Conservation (phyloP, 108 stramenopile species). For the Nitzschia sp. region DNA sequence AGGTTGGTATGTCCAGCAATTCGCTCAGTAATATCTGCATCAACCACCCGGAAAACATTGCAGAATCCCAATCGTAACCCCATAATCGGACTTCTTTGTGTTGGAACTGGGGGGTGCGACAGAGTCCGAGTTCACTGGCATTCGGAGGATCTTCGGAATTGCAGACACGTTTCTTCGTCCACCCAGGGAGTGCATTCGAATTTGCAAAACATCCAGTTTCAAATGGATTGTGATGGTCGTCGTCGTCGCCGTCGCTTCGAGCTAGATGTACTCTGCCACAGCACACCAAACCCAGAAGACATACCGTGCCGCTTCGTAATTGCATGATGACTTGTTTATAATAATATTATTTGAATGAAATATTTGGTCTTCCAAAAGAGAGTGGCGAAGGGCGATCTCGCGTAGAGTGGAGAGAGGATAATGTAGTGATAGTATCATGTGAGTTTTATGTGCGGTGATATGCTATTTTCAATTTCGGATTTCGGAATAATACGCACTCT, state of each 20-base stretch:
- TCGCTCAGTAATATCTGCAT: slow-evolving; percentile 43
- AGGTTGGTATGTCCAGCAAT: slow-evolving; percentile 26
- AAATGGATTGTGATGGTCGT: too few relatives aligned
- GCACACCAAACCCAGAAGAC: too few relatives aligned
- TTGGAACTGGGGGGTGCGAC: slow-evolving; percentile 1
- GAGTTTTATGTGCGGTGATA: too few relatives aligned
- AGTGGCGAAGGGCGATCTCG: too few relatives aligned
- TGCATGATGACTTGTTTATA: too few relatives aligned
- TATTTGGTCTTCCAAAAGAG: too few relatives aligned
- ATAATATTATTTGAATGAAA: too few relatives aligned
- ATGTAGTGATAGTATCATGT: too few relatives aligned
- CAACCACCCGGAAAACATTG: slow-evolving; percentile 28
- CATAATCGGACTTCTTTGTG: slow-evolving; percentile 30
- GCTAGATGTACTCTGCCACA: neutral
- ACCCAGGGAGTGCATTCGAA: neutral
- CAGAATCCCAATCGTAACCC: slow-evolving; percentile 30
- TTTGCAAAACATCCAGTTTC: neutral
- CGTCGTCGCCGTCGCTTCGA: neutral
- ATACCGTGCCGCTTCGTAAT: too few relatives aligned
- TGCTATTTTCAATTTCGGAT: too few relatives aligned
- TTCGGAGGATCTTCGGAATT: slow-evolving; percentile 17
- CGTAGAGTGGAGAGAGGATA: too few relatives aligned
- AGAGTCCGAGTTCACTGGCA: slow-evolving; percentile 6
- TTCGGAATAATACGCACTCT: too few relatives aligned
- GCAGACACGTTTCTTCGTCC: slow-evolving; percentile 16